Conservation (phyloP, 345 rosid genomes). For the Dovyalis caffra region DNA sequence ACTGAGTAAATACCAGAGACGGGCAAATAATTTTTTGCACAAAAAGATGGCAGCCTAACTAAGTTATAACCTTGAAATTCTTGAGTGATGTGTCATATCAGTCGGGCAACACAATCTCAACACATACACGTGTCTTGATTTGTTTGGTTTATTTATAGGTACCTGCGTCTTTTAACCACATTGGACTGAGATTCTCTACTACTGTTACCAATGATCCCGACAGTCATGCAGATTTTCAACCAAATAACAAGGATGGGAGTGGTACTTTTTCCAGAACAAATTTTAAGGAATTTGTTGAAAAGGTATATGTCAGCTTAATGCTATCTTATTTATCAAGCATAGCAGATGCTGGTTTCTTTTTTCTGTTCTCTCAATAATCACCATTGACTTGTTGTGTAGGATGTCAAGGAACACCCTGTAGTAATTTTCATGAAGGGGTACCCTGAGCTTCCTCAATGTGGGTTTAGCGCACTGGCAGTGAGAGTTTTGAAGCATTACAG, state of each 20-base stretch:
- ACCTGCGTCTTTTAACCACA: constrained; percentile 35
- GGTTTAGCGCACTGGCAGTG: constrained; percentile 93
- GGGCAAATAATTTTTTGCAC: no score
- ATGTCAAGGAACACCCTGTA: constrained; percentile 86
- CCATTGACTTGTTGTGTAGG: constrained; percentile 45
- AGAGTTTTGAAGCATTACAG: constrained; percentile 75
- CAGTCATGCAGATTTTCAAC: constrained; percentile 82
- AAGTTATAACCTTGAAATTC: background rate
- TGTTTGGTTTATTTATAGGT: constrained; percentile 36
- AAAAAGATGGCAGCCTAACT: background rate
- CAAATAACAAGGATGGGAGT: constrained; percentile 43
- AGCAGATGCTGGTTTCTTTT: background rate
- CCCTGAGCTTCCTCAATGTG: constrained; percentile 91
- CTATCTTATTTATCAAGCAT: background rate
- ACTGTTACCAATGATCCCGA: constrained; percentile 69
- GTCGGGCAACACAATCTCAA: background rate
- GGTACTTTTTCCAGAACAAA: constrained; percentile 37
- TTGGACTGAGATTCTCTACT: constrained; percentile 48
- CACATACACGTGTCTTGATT: background rate
- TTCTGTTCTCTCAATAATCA: background rate
- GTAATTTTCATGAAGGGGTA: constrained; percentile 97
- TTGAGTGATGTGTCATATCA: background rate
- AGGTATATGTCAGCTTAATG: constrained; percentile 36
- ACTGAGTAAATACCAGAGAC: background rate
- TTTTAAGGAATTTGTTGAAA: constrained; percentile 68